Evolutionary conservation across 257 asterid species (phyloP).

Genomic region (Primulina tabacum): DNA sequence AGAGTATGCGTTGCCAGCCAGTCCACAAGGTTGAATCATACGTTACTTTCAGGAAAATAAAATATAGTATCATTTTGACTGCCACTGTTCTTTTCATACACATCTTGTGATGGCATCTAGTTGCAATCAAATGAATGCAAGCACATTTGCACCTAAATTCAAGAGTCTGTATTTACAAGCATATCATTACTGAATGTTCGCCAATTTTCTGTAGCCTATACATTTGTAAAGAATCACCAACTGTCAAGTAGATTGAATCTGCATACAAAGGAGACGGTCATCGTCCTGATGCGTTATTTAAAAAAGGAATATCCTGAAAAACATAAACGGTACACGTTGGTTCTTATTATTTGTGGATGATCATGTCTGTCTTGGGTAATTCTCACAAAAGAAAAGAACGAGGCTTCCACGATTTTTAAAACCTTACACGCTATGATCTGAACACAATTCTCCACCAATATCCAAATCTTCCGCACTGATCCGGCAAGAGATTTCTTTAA

Average conservation of each 20-base stretch:
- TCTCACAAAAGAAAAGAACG: too few relatives aligned
- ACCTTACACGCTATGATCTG: too few relatives aligned
- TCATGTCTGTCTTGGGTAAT: too few relatives aligned
- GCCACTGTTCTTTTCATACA: background rate
- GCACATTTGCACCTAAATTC: background rate
- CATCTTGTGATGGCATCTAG: background rate
- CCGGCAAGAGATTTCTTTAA: too few relatives aligned
- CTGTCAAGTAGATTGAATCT: background rate
- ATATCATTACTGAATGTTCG: conserved; percentile 7
- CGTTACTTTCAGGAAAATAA: background rate
- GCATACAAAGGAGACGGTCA: background rate
- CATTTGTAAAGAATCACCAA: background rate
- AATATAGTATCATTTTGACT: conserved; percentile 12
- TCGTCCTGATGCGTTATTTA: background rate
- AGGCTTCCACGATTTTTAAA: too few relatives aligned
- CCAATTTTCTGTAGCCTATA: background rate
- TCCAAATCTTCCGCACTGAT: too few relatives aligned
- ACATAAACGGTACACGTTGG: too few relatives aligned
- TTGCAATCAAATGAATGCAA: background rate
- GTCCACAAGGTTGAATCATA: background rate
- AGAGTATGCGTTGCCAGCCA: conserved; percentile 14
- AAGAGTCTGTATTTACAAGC: background rate
- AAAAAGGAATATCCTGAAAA: background rate
- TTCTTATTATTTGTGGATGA: too few relatives aligned
- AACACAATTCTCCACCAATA: too few relatives aligned